A percentile compares a stretch with the other conserved stretches of the same genome.
Conservation (phyloP, 495 filamentous ascomycete genomes). For the Penicillium herquei region DNA sequence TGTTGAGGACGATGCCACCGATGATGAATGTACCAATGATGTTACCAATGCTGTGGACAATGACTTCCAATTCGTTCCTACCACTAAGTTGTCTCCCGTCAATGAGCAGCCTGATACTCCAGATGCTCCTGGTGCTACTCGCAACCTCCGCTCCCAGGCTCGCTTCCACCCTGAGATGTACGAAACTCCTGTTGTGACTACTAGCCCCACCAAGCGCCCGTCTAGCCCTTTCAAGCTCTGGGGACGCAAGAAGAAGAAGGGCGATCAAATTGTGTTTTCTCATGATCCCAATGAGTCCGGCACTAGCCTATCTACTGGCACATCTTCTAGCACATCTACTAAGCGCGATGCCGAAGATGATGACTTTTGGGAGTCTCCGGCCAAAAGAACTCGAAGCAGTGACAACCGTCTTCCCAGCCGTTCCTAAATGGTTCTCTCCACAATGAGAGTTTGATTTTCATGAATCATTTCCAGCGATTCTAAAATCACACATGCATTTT, state of each 20-base stretch:
- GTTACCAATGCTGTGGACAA: constrained; percentile 55
- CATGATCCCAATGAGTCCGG: too few relatives aligned
- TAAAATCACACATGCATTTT: not conserved
- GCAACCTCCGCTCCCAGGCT: constrained; percentile 28
- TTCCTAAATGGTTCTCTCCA: too few relatives aligned
- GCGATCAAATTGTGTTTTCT: constrained; percentile 12
- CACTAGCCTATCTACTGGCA: not conserved
- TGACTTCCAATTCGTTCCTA: constrained; percentile 39
- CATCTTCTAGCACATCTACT: not conserved
- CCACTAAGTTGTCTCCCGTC: constrained; percentile 37
- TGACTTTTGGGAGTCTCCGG: too few relatives aligned
- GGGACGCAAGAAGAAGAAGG: constrained; percentile 56
- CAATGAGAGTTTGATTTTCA: not conserved
- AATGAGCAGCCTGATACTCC: constrained; percentile 44
- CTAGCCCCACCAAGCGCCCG: constrained; percentile 8
- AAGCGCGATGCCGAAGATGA: constrained; percentile 9
- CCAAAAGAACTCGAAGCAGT: not conserved
- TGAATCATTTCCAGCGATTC: not conserved
- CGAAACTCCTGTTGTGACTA: constrained; percentile 18
- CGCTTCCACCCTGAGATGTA: constrained; percentile 23
- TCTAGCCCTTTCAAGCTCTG: constrained; percentile 65
- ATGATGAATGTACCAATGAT: constrained; percentile 55
- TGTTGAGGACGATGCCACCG: constrained; percentile 53
- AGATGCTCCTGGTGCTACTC: constrained; percentile 22
- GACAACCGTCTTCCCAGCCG: too few relatives aligned